These are phyloP conservation scores for Cephalotrichum gorgonifer DNA, from an alignment of 2,329 filamentous ascomycete genomes.

Conservation along the genomic window DNA sequence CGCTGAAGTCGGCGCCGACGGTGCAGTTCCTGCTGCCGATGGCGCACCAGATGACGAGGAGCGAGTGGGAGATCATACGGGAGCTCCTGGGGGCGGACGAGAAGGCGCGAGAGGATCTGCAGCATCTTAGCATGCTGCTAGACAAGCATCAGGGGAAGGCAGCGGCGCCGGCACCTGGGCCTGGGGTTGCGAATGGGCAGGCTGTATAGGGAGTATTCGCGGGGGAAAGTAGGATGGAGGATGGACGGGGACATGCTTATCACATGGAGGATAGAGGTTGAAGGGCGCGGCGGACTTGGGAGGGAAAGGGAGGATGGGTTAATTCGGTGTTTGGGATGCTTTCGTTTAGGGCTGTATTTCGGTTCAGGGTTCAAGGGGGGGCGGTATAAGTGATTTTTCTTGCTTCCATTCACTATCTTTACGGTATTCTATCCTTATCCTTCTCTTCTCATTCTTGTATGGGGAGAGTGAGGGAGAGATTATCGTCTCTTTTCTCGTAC, in stretches of 20 bases:
- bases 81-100: conserved; percentile 58
- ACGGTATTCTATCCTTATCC: not conserved
- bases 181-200: not conserved
- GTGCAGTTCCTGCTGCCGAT: conserved; percentile 61
- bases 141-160: conserved; percentile 22
- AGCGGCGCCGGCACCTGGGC: not conserved
- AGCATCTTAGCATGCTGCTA: conserved; percentile 43
- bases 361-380: not conserved
- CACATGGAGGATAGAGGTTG: too few species aligned
- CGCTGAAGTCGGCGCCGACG: conserved; percentile 51
- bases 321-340: not conserved
- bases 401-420: not conserved
- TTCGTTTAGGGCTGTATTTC: not conserved
- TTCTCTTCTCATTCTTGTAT: not conserved
- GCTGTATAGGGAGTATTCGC: not conserved
- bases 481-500: not conserved
- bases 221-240: not conserved
- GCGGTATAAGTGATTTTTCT: not conserved
- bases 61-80: conserved; percentile 65
- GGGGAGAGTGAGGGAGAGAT: not conserved
- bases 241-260: too few species aligned
- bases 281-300: too few species aligned
- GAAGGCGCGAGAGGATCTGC: conserved; percentile 51
- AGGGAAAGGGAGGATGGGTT: too few species aligned
- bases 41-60: conserved; percentile 55